Evolutionary conservation across 2,329 filamentous ascomycete genomes (phyloP), one percentile per base, ranked within the genome.

Genomic region (Gyromitra esculenta): DNA sequence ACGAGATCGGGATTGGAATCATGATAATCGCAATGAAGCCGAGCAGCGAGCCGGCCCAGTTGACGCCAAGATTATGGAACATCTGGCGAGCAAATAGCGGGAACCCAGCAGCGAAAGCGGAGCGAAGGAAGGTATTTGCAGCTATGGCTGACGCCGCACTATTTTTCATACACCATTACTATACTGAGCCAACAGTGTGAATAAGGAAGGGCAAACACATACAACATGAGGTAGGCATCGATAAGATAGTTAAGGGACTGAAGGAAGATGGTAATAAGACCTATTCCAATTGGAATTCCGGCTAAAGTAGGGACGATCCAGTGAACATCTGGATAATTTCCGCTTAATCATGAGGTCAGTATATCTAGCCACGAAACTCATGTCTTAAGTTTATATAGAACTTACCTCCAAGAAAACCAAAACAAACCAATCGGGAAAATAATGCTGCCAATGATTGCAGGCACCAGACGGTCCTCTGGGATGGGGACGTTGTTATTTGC

Each of bases 41-140:
- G 37, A 86, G 81, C 45, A 85, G 66, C 11, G 82, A 84, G 2
- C 82, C 83, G 1, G 85, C 85, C 83, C 84, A 85, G 25, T 81
- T 83, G n/a, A 85, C 82, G 0, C 84, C 84, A 13, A 86, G 77
- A 0, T 65, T 78, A 48, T 64, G 43, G 70, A 85, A 85, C 82
- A 85, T 87, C 76, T 89, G 87, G 0, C 90, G 82, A 0, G 88
- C 87, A 78, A 91, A 91, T 0, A 91, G 81, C 0, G 89, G 89
- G 67, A 91, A 91, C 0, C 85, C 86, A 0, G 86, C 87, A 0
- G 87, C 87, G 5, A 90, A 84, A 0, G 82, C 82, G 77, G 90
- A 91, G n/a, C 89, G 83, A 0, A 87, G 83, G 8, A 91, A 83
- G 1, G 87, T 86, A 77, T 90, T 90, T 1, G 89, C 89, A 6